phyloP scores from a whole-genome alignment of 768 basidiomycete genomes.

The Xerocomus brunneocitrinus region DNA sequence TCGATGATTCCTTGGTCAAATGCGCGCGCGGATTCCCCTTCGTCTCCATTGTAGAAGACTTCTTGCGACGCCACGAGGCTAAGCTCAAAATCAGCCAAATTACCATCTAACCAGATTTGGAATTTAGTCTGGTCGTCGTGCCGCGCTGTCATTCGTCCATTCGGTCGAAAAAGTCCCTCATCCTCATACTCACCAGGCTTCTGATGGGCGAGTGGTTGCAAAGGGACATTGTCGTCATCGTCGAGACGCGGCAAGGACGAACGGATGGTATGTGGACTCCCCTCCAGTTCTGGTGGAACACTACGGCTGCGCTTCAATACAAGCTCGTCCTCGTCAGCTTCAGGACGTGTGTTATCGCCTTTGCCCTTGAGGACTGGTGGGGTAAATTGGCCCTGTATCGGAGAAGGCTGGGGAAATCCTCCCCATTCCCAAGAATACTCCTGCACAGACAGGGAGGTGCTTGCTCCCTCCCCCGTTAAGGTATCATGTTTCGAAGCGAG shows the following conservation, averaged over 20 bases:
- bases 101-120: constrained; percentile 58
- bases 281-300: constrained; percentile 51
- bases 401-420: constrained; percentile 77
- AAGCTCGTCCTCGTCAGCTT: constrained; percentile 19
- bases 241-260: constrained; percentile 20
- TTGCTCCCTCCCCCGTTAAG: constrained; percentile 3
- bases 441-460: constrained; percentile 34
- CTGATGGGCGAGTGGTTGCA: background rate
- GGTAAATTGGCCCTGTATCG: constrained; percentile 49
- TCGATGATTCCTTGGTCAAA: constrained; percentile 64
- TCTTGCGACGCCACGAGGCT: constrained; percentile 47
- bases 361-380: constrained; percentile 15
- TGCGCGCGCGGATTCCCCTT: constrained; percentile 47
- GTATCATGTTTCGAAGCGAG: constrained; percentile 17
- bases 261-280: constrained; percentile 33
- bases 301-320: constrained; percentile 47
- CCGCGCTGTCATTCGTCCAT: constrained; percentile 55
- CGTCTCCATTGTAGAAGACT: constrained; percentile 36
- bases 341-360: constrained; percentile 6
- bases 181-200: constrained; percentile 4
- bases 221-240: constrained; percentile 20
- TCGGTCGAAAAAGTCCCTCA: constrained; percentile 37
- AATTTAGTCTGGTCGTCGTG: constrained; percentile 60
- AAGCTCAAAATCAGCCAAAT: constrained; percentile 65
- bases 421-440: constrained; percentile 97